phyloP scores from a whole-genome alignment of 768 basidiomycete genomes.

The Serpula lacrymans region DNA sequence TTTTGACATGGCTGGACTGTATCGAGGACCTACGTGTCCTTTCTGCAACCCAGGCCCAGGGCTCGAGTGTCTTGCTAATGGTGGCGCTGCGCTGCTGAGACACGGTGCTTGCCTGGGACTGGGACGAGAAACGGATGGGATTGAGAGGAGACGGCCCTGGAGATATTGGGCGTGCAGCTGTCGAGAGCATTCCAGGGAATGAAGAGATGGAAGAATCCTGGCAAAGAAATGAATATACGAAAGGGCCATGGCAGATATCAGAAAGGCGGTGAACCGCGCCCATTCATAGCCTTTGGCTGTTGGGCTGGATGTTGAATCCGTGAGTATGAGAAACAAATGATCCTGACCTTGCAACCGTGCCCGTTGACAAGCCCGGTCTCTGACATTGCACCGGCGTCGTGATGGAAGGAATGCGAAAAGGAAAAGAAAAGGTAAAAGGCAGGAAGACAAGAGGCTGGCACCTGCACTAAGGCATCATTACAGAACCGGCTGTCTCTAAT shows the following conservation, averaged over 20 bases:
- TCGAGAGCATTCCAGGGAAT: neutral
- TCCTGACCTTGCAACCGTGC: neutral
- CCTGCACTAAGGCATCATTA: too few species aligned
- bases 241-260: conserved; percentile 1
- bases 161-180: conserved; percentile 16
- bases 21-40: conserved; percentile 16
- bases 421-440: too few species aligned
- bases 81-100: neutral
- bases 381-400: too few species aligned
- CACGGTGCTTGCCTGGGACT: too few species aligned
- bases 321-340: conserved; percentile 1
- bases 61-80: conserved; percentile 1
- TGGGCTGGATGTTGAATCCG: neutral
- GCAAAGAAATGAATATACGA: neutral
- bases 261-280: conserved; percentile 1
- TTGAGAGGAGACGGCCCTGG: conserved; percentile 10
- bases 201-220: neutral
- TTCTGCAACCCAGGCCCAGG: conserved; percentile 12
- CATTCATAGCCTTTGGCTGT: neutral
- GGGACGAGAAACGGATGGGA: conserved; percentile 1
- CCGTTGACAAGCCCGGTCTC: neutral
- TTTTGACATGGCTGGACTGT: conserved; percentile 2
- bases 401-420: too few species aligned
- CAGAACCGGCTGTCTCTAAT: too few species aligned
- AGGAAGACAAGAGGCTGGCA: too few species aligned